Percentiles rank a stretch among this genome's conserved stretches.
Conservation (phyloP, 495 filamentous ascomycete species). For the Penicillium chermesinum region DNA sequence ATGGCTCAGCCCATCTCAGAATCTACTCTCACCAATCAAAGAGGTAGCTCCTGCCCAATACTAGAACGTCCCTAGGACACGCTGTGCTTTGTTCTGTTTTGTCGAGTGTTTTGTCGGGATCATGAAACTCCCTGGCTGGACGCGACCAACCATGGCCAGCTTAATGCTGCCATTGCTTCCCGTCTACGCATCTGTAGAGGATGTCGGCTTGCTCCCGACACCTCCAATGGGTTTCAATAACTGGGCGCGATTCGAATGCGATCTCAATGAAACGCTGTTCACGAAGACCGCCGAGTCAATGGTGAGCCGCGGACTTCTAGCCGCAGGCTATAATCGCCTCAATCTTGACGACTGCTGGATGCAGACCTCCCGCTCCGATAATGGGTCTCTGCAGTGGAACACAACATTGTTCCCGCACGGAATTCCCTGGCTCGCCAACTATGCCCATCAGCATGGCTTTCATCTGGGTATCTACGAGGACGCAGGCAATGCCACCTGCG, state of each 20-base stretch:
- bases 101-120: too few relatives aligned
- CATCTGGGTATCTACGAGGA: conserved; percentile 40
- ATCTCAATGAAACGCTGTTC: conserved; percentile 41
- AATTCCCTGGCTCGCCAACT: conserved; percentile 35
- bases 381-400: conserved; percentile 35
- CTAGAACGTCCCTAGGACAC: too few relatives aligned
- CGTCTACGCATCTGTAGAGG: conserved; percentile 16
- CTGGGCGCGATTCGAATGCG: conserved; percentile 39
- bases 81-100: neutral
- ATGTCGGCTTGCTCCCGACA: conserved; percentile 22
- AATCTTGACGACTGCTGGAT: conserved; percentile 45
- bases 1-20: too few relatives aligned
- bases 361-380: conserved; percentile 19
- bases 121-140: too few relatives aligned
- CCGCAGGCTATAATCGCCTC: conserved; percentile 37
- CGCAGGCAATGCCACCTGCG: conserved; percentile 37
- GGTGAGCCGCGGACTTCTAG: conserved; percentile 30
- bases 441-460: conserved; percentile 28
- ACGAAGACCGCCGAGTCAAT: conserved; percentile 35
- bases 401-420: conserved; percentile 33
- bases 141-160: conserved; percentile 11
- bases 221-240: conserved; percentile 46
- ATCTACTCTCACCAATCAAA: too few relatives aligned
- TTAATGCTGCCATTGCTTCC: conserved; percentile 14
- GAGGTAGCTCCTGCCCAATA: too few relatives aligned